Percentiles rank a stretch among this genome's conserved stretches.
phyloP scores from a whole-genome alignment of 1,284 basidiomycete species.

The Sporisorium graminicola region DNA sequence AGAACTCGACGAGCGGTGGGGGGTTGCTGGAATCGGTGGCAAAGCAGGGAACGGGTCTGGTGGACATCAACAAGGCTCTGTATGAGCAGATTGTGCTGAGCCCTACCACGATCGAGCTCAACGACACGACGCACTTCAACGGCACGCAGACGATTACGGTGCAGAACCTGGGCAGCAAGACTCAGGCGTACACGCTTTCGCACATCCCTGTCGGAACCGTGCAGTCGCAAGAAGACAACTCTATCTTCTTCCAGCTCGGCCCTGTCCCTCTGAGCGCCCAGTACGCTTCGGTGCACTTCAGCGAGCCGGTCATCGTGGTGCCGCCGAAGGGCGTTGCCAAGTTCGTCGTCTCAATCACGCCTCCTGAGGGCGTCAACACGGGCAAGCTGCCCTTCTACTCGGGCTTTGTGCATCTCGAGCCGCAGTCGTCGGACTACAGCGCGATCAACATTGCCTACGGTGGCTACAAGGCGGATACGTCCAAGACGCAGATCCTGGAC shows the following conservation, averaged over 20 bases:
- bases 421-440: constrained; percentile 25
- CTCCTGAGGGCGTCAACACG: constrained; percentile 73
- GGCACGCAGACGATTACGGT: constrained; percentile 54
- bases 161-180: constrained; percentile 56
- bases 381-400: constrained; percentile 75
- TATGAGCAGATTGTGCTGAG: constrained; percentile 73
- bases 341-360: constrained; percentile 69
- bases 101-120: constrained; percentile 77
- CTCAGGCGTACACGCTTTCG: constrained; percentile 53
- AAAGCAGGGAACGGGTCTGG: constrained; percentile 78
- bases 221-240: constrained; percentile 50
- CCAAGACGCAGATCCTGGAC: constrained; percentile 47
- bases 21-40: constrained; percentile 76
- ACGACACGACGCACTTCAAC: constrained; percentile 75
- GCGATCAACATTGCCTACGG: constrained; percentile 51
- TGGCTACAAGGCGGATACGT: constrained; percentile 45
- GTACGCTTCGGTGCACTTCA: constrained; percentile 72
- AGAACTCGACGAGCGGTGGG: constrained; percentile 73
- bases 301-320: constrained; percentile 68
- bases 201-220: constrained; percentile 69
- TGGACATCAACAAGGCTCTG: constrained; percentile 77
- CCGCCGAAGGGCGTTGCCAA: constrained; percentile 67
- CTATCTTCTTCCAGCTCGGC: constrained; percentile 66
- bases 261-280: constrained; percentile 74
- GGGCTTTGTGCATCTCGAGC: constrained; percentile 74